Percentiles rank a stretch among this genome's conserved stretches.
Evolutionary conservation across 371 early-diverging fungal species (phyloP).

Genomic region (Apophysomyces ossiformis): DNA sequence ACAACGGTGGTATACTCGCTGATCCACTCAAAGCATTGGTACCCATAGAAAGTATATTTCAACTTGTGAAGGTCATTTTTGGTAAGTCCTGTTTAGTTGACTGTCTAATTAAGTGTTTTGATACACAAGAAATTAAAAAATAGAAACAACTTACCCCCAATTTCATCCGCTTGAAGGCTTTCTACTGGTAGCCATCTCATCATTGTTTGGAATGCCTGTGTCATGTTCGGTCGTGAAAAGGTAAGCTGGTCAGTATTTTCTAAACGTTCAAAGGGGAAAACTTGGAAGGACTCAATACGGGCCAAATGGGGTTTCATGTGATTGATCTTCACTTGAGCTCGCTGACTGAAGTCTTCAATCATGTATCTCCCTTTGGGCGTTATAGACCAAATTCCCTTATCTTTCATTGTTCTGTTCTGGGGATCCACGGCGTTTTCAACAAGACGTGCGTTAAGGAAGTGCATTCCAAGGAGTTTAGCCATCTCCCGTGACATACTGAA

Average conservation of each 20-base stretch:
- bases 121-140: not conserved
- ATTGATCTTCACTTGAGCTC: conserved; percentile 38
- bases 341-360: conserved; percentile 47
- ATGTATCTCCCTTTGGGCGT: conserved; percentile 61
- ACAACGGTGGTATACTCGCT: conserved; percentile 64
- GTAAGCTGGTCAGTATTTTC: conserved; percentile 40
- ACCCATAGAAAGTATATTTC: conserved; percentile 40
- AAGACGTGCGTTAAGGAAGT: conserved; percentile 61
- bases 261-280: conserved; percentile 43
- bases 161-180: conserved; percentile 39
- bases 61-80: conserved; percentile 23
- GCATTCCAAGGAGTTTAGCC: conserved; percentile 59
- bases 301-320: conserved; percentile 33
- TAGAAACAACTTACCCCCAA: conserved; percentile 39
- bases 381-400: conserved; percentile 53
- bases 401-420: conserved; percentile 52
- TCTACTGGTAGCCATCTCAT: conserved; percentile 51
- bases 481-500: conserved; percentile 57
- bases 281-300: conserved; percentile 32
- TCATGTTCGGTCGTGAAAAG: conserved; percentile 53
- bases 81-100: conserved; percentile 26
- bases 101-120: conserved; percentile 15
- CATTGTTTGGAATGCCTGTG: conserved; percentile 61
- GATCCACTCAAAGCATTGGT: conserved; percentile 64
- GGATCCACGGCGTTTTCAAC: conserved; percentile 58